Evolutionary conservation across 1,284 basidiomycete species (phyloP).

Genomic region (Ceratobasidium sp.): DNA sequence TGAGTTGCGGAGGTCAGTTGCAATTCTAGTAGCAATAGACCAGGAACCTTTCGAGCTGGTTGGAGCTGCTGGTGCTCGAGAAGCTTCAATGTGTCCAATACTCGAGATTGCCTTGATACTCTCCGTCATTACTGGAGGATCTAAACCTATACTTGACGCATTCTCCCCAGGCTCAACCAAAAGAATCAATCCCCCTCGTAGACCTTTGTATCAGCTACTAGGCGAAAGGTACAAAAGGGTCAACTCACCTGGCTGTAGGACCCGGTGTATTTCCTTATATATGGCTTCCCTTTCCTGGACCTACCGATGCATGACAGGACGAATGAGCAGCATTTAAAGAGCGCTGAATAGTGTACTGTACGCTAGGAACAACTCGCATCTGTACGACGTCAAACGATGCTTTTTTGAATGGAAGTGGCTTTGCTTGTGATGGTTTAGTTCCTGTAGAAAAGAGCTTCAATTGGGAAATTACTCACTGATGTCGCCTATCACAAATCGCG

Average conservation of each 20-base stretch:
- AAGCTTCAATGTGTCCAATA: constrained; percentile 3
- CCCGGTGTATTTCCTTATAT: constrained; percentile 25
- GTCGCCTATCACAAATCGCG: constrained; percentile 15
- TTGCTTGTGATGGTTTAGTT: neutral
- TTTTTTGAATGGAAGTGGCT: constrained; percentile 5
- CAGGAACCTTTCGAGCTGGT: neutral
- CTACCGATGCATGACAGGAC: neutral
- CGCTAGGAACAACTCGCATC: constrained; percentile 35
- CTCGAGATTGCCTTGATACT: constrained; percentile 16
- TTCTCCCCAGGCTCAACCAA: constrained; percentile 25
- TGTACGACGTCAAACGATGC: constrained; percentile 25
- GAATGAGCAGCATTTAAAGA: neutral
- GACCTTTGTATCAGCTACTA: neutral
- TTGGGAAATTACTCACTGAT: constrained; percentile 14
- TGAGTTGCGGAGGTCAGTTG: constrained; percentile 6
- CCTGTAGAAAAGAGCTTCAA: neutral
- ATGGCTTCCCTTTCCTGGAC: constrained; percentile 4
- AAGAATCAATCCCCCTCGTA: constrained; percentile 15
- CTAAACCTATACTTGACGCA: neutral
- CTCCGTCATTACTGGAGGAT: constrained; percentile 19
- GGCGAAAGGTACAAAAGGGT: neutral
- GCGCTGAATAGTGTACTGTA: neutral
- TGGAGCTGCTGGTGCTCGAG: neutral
- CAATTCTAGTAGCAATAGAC: constrained; percentile 27
- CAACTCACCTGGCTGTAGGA: constrained; percentile 16